Evolutionary conservation across 2,329 filamentous ascomycete genomes (phyloP).

Genomic region (Pestalotiopsis sp.): DNA sequence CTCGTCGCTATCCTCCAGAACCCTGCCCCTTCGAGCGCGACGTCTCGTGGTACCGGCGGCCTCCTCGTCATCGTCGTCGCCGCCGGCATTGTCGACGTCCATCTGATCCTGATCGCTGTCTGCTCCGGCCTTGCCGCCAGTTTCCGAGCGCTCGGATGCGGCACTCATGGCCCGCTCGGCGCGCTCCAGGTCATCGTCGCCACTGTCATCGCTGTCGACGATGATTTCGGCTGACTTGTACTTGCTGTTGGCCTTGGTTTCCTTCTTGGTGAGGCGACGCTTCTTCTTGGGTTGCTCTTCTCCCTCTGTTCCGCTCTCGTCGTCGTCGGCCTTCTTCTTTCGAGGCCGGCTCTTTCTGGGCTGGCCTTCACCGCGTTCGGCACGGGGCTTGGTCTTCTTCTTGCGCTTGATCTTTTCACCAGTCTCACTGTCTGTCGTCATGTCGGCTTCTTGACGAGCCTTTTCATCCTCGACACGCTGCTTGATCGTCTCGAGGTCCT

Average conservation of each 20-base stretch:
- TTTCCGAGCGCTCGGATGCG: constrained; percentile 27
- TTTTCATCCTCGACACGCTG: constrained; percentile 71
- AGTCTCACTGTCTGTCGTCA: constrained; percentile 79
- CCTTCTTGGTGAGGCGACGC: constrained; percentile 51
- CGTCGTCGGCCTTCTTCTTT: constrained; percentile 63
- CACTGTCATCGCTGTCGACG: constrained; percentile 66
- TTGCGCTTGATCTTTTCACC: constrained; percentile 80
- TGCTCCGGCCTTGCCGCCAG: constrained; percentile 29
- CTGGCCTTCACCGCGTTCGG: constrained; percentile 32
- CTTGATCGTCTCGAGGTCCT: constrained; percentile 71
- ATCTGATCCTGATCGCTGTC: constrained; percentile 18
- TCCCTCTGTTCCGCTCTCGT: constrained; percentile 47
- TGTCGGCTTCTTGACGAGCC: constrained; percentile 69
- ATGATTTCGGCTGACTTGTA: constrained; percentile 87
- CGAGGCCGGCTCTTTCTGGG: constrained; percentile 39
- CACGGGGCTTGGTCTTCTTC: constrained; percentile 52
- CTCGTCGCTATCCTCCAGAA: constrained; percentile 55
- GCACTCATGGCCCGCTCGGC: constrained; percentile 42
- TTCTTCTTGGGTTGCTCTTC: constrained; percentile 62
- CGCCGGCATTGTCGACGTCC: constrained; percentile 25
- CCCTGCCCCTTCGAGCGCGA: constrained; percentile 49
- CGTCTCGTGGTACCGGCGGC: constrained; percentile 40
- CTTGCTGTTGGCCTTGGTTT: constrained; percentile 51
- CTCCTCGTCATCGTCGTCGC: constrained; percentile 49
- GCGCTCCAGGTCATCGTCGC: constrained; percentile 45